Base-by-base conservation (phyloP, 2,329 filamentous ascomycete species). In the Cladophialophora psammophila region DNA sequence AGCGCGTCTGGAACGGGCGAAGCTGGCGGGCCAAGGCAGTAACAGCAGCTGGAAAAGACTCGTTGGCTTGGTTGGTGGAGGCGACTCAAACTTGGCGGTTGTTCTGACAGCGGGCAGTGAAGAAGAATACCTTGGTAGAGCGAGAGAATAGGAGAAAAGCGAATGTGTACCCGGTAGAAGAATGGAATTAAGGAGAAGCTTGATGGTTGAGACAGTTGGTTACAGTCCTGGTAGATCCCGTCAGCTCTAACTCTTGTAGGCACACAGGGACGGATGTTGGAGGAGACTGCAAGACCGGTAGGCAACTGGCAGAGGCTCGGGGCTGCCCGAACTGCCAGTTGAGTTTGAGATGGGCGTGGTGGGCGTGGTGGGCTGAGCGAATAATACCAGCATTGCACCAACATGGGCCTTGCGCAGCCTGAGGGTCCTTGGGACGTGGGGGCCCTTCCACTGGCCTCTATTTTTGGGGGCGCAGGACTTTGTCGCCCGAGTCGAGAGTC, bases 1-100 rank as follows among this genome's bases (percentile, higher is more conserved):
- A 26, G 53, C 45, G 57, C 52, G 61, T 61, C 61, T 64, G 62
- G 54, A 52, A 20, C 38, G 64, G 38, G 60, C 42, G 55, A 61
- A 61, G 59, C 31, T 31, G 53, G 40, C 26, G 60, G n/a, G n/a
- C 31, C 36, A 61, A 58, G 42, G 45, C 45, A 31, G 45, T 50
- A 50, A 20, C 9, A 50, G 45, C 10, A 31, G 20, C 12, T 50
- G 45, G 20, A 26, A 50, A 26, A 50, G 45, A 26, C 45, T 26
- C 10, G 18, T 31, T 18, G 26, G 26, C 26, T 26, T 26, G 26
- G 31, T n/a, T 52, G 38, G n/a, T 35, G n/a, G 57, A 36, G 12
- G 31, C 32, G 18, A 45, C 13, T 18, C 34, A 18, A 12, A 35
- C 18, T 20, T n/a, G 57, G 31, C 57, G 32, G 20, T 34, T 48